Evolutionary conservation across 192 early-diverging fungal species (phyloP).

Genomic region (Linnemannia zychae): DNA sequence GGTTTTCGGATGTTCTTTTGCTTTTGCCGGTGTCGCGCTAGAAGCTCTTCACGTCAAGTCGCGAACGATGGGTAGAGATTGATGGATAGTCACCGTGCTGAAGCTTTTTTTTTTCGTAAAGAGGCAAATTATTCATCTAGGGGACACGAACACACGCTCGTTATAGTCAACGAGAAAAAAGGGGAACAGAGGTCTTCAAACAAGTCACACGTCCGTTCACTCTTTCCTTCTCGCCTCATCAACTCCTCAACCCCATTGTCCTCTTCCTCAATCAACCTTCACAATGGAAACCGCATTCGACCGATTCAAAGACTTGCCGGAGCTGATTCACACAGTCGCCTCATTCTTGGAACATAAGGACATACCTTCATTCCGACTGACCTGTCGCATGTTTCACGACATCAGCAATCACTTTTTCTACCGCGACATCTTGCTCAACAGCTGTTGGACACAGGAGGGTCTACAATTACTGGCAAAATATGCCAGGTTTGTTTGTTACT

Average conservation of each 20-base stretch:
- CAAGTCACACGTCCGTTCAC: no score
- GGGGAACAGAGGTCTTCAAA: no score
- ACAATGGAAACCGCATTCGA: not conserved
- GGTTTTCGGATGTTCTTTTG: constrained; percentile 59
- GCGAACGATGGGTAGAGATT: no score
- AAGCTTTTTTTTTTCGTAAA: no score
- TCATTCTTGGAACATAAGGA: not conserved
- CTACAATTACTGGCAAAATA: not conserved
- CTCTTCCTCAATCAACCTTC: not conserved
- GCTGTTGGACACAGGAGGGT: not conserved
- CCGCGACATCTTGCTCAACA: not conserved
- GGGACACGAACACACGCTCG: no score
- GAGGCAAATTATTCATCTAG: no score
- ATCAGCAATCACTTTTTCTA: not conserved
- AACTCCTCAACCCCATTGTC: not conserved
- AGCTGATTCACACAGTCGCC: not conserved
- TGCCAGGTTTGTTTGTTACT: not conserved
- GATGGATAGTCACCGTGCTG: no score
- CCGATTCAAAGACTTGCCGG: not conserved
- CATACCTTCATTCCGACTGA: not conserved
- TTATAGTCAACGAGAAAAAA: no score
- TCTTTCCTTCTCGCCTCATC: not conserved
- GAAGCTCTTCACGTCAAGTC: no score
- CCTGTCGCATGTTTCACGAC: not conserved
- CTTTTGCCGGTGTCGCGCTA: not conserved